Base-by-base conservation (phyloP, 176 grass and related monocot genomes). In the Phoenix dactylifera region DNA sequence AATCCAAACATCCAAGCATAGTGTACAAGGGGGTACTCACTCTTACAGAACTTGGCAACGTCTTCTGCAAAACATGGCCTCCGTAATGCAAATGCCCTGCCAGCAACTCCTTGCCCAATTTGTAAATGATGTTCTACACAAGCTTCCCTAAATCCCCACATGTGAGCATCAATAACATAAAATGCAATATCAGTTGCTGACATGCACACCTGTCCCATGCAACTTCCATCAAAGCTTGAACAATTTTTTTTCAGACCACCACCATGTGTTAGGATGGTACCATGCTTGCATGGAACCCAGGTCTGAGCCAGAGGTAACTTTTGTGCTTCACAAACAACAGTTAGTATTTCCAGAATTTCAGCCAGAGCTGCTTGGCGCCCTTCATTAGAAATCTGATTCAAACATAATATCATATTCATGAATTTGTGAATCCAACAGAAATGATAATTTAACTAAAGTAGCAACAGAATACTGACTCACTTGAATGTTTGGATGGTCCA, bases 101-200 rank as follows among this genome's bases (percentile, higher is more conserved):
- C 59, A 48, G 59, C 70, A 50, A 55, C 70, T 18, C 70, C 70
- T 73, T 73, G 70, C 51, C 59, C 51, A 12, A 63, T 63, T 25
- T 73, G 70, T 32, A 73, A 63, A 54, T 73, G 70, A 48, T 73
- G 70, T 24, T 73, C 70, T n/a, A 63, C 26, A 20, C 70, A 73
- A 44, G 59, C 70, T 55, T 73, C 70, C 54, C 70, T 63, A 56
- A 73, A 73, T 17, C 70, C 70, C 70, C 70, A 73, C 28, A 73
- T 35, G 51, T 56, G 70, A 18, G 70, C 59, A 73, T 73, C 70
- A 26, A 63, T 16, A 30, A 73, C 51, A 63, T 73, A 73, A 29
- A 63, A 72, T 23, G 70, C 70, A 54, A 73, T 59, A 48, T 73
- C 70, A 15, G 70, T 73, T 35, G 70, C 24, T 24, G 70, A 73